Conservation (phyloP, 176 grass and related monocot species). For the Thinopyrum elongatum region DNA sequence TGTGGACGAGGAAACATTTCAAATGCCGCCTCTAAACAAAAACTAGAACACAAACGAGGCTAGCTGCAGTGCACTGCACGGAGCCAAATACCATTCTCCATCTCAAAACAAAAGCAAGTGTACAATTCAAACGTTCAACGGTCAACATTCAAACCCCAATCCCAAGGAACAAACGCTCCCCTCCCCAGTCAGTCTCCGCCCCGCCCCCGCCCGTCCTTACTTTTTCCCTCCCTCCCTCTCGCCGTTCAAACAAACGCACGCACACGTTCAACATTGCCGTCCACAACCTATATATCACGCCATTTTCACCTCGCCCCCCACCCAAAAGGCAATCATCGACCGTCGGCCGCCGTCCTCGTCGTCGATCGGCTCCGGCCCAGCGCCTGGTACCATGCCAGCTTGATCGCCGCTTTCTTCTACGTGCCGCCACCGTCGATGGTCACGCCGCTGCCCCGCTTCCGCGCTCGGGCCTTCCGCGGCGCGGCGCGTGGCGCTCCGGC, state of each 20-base stretch:
- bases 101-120: not conserved
- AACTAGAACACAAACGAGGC: not conserved
- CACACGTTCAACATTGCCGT: slow-evolving; percentile 22
- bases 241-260: not conserved
- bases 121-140: slow-evolving; percentile 69
- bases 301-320: not conserved
- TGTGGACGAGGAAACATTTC: not conserved
- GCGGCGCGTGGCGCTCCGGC: not conserved
- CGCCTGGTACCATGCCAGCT: not conserved
- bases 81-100: not conserved
- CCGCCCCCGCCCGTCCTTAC: too few relatives aligned
- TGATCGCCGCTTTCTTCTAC: not conserved
- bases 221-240: not conserved
- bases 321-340: not conserved
- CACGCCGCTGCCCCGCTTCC: slow-evolving; percentile 24
- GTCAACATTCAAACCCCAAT: slow-evolving; percentile 72
- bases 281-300: slow-evolving; percentile 40
- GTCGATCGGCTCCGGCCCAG: not conserved
- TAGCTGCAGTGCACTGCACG: not conserved
- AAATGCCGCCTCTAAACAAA: not conserved
- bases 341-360: not conserved
- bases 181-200: not conserved
- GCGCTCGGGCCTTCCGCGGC: not conserved
- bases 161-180: slow-evolving; percentile 15
- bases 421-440: slow-evolving; percentile 20